Percentiles rank a stretch among this genome's conserved stretches.
Evolutionary conservation across 768 basidiomycete species (phyloP).

Genomic region (Calocybe indica): DNA sequence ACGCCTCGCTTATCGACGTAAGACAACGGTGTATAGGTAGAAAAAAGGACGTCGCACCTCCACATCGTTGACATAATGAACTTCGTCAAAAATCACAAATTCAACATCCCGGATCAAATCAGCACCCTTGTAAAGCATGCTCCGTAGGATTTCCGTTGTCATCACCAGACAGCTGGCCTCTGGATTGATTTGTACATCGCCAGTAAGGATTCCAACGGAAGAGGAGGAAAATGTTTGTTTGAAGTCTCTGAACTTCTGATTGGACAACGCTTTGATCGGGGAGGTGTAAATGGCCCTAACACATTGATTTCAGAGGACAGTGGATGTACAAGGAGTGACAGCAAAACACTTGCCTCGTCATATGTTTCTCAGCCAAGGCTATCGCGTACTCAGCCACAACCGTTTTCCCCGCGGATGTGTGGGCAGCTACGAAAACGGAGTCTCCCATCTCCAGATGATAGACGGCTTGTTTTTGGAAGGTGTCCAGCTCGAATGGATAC

Average conservation of each 20-base stretch:
- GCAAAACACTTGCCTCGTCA: constrained; percentile 73
- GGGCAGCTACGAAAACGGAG: constrained; percentile 98
- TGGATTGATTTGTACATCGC: constrained; percentile 98
- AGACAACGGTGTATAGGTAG: constrained; percentile 1
- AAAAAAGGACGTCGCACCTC: constrained; percentile 52
- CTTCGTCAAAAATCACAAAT: constrained; percentile 99
- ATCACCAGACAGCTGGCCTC: constrained; percentile 96
- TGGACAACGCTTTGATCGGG: constrained; percentile 97
- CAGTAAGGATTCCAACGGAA: constrained; percentile 93
- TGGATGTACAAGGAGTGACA: background rate
- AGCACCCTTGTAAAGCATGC: constrained; percentile 98
- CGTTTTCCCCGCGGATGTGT: constrained; percentile 99
- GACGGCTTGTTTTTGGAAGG: constrained; percentile 97
- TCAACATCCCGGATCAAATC: constrained; percentile 98
- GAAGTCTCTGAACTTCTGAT: constrained; percentile 99
- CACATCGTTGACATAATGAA: constrained; percentile 98
- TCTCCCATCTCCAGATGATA: constrained; percentile 97
- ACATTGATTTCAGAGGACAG: constrained; percentile 1
- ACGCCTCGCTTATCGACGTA: constrained; percentile 72
- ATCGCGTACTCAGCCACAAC: constrained; percentile 99
- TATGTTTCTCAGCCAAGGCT: constrained; percentile 92
- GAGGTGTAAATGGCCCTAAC: constrained; percentile 95
- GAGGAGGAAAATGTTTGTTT: constrained; percentile 90
- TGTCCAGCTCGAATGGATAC: constrained; percentile 99
- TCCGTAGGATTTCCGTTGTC: constrained; percentile 96